These are phyloP conservation scores for Talinum fruticosum DNA, from an alignment of 148 eudicot species.

Conservation along the genomic window DNA sequence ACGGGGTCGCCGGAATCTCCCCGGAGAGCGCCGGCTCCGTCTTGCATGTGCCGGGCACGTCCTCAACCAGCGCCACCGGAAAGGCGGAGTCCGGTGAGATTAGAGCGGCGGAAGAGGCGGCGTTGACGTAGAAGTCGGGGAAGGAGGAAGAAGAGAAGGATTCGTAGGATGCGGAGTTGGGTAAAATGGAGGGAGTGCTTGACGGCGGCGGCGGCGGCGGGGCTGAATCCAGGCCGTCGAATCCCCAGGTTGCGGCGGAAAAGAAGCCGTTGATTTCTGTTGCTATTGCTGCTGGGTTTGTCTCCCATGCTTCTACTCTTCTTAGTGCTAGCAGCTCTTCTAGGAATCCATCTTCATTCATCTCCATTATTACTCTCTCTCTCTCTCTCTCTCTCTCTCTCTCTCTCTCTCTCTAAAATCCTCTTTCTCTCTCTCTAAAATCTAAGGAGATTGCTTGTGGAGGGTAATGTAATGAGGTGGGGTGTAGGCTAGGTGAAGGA, in stretches of 20 bases:
- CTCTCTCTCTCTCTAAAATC: background rate
- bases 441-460: background rate
- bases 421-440: background rate
- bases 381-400: constrained; percentile 15
- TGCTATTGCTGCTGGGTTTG: constrained; percentile 20
- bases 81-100: constrained; percentile 17
- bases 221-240: constrained; percentile 26
- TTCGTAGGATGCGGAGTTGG: constrained; percentile 23
- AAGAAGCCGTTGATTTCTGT: constrained; percentile 34
- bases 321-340: constrained; percentile 56
- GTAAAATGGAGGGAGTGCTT: constrained; percentile 11
- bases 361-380: constrained; percentile 42
- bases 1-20: constrained; percentile 19
- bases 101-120: constrained; percentile 12
- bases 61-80: background rate
- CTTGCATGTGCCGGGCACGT: constrained; percentile 30
- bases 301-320: constrained; percentile 38
- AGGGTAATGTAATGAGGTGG: constrained; percentile 14
- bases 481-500: constrained; percentile 14
- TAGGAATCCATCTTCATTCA: constrained; percentile 52
- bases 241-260: constrained; percentile 25
- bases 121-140: background rate
- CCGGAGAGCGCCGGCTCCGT: constrained; percentile 27
- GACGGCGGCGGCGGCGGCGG: background rate
- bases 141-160: constrained; percentile 24